These are phyloP conservation scores for Lachnellula arida DNA, from an alignment of 2,329 filamentous ascomycete species.

Conservation along the genomic window DNA sequence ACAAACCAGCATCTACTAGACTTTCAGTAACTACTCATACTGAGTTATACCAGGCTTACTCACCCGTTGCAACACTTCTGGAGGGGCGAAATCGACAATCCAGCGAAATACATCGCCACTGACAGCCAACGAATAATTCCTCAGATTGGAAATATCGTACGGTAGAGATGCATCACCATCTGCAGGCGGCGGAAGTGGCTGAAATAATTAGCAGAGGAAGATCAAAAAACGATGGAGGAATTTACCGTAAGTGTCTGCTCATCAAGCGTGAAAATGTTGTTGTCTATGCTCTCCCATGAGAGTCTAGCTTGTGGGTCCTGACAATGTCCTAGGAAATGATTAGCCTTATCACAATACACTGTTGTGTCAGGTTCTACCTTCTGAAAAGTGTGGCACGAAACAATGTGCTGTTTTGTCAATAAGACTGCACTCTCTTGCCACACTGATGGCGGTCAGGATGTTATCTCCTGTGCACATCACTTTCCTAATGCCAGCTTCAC, in stretches of 20 bases:
- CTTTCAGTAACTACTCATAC: conserved; percentile 8
- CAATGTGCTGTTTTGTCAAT: conserved; percentile 79
- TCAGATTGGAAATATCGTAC: conserved; percentile 74
- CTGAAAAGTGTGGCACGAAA: conserved; percentile 83
- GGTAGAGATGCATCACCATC: conserved; percentile 78
- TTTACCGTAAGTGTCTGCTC: conserved; percentile 66
- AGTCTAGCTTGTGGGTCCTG: conserved; percentile 70
- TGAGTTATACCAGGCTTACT: conserved; percentile 23
- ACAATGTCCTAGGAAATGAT: conserved; percentile 51
- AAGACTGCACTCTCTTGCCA: conserved; percentile 83
- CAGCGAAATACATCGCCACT: conserved; percentile 94
- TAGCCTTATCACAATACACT: neutral
- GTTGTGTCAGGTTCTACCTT: conserved; percentile 46
- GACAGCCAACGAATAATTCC: conserved; percentile 84
- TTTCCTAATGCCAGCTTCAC: conserved; percentile 75
- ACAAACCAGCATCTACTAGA: conserved; percentile 71
- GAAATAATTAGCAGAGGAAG: conserved; percentile 11
- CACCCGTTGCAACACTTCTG: conserved; percentile 69
- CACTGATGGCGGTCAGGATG: conserved; percentile 92
- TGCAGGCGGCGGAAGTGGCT: conserved; percentile 67
- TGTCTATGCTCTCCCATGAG: conserved; percentile 93
- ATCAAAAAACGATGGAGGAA: neutral
- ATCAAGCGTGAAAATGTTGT: conserved; percentile 72
- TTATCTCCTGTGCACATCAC: conserved; percentile 99
- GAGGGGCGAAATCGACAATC: conserved; percentile 85